phyloP scores from a whole-genome alignment of 345 rosid species.

The Mercurialis annua region DNA sequence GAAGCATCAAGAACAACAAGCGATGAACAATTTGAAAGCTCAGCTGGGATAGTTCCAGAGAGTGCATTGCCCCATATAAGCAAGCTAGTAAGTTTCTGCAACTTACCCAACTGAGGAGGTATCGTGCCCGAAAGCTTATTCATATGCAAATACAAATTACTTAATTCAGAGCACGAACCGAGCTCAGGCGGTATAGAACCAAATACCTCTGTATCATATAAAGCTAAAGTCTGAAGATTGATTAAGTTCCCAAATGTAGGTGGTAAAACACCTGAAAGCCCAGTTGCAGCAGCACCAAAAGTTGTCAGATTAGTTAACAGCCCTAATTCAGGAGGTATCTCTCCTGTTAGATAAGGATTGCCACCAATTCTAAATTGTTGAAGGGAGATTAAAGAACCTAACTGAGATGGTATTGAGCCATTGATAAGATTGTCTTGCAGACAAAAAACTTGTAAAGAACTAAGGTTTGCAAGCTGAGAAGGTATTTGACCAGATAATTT shows the following conservation, averaged over 20 bases:
- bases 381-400: conserved; percentile 72
- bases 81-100: conserved; percentile 87
- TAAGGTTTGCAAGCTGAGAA: conserved; percentile 59
- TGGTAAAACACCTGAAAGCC: conserved; percentile 81
- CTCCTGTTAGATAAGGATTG: conserved; percentile 72
- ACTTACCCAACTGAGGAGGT: conserved; percentile 71
- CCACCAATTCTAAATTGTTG: conserved; percentile 87
- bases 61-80: conserved; percentile 85
- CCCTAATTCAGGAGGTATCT: conserved; percentile 75
- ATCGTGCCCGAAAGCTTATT: conserved; percentile 89
- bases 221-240: conserved; percentile 79
- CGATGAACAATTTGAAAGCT: conserved; percentile 83
- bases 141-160: conserved; percentile 89
- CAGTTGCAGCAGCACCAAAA: conserved; percentile 85
- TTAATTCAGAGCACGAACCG: conserved; percentile 67
- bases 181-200: conserved; percentile 84
- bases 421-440: conserved; percentile 81
- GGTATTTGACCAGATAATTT: conserved; percentile 66
- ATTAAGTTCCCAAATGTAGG: conserved; percentile 75
- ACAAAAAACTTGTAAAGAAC: conserved; percentile 68
- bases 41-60: conserved; percentile 72
- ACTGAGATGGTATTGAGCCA: conserved; percentile 76
- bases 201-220: conserved; percentile 76
- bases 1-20: conserved; percentile 91
- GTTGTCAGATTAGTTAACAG: conserved; percentile 75